These are phyloP conservation scores for Hypoxylon rubiginosum DNA, from an alignment of 2,329 filamentous ascomycete genomes.

Conservation along the genomic window DNA sequence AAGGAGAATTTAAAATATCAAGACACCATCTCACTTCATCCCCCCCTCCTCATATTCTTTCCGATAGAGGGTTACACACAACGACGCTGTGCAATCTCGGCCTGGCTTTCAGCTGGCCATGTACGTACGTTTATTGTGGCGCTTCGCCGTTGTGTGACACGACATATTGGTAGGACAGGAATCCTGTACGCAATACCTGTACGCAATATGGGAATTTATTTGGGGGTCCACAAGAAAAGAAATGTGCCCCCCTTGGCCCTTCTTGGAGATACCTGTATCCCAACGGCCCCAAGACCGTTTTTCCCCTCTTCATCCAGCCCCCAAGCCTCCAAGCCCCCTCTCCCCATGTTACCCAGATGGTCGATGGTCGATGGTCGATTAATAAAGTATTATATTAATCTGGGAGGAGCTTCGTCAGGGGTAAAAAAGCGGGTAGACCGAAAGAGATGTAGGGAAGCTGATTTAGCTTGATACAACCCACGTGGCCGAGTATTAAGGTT, in stretches of 20 bases:
- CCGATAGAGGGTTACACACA: not conserved
- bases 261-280: too few species aligned
- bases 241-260: too few species aligned
- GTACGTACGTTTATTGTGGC: not conserved
- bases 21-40: too few species aligned
- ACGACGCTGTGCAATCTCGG: not conserved
- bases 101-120: not conserved
- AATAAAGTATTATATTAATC: slow-evolving; percentile 12
- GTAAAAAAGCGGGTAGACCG: slow-evolving; percentile 6
- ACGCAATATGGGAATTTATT: not conserved
- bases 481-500: slow-evolving; percentile 39
- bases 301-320: not conserved
- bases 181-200: slow-evolving; percentile 1
- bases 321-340: slow-evolving; percentile 15
- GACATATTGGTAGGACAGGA: not conserved
- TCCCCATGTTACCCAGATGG: too few species aligned
- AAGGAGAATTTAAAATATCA: not conserved
- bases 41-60: not conserved
- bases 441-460: slow-evolving; percentile 16
- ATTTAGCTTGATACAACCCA: slow-evolving; percentile 37
- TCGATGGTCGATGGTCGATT: too few species aligned
- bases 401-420: slow-evolving; percentile 10
- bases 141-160: not conserved
- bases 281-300: too few species aligned
- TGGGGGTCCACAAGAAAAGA: not conserved